Conservation (phyloP, 352 stramenopile species). For the Phytophthora podocarpi region DNA sequence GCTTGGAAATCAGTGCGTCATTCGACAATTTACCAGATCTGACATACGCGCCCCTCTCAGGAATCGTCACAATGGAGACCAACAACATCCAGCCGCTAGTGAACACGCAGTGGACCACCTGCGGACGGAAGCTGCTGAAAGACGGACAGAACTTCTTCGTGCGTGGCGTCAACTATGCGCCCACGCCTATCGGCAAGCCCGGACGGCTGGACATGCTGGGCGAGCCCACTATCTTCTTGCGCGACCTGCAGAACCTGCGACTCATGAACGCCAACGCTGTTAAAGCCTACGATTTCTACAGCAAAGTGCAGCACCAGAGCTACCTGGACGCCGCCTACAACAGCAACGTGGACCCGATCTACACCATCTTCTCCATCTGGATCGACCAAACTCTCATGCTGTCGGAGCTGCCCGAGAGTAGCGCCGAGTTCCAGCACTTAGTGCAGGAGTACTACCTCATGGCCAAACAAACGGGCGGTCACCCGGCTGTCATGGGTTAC, state of each 20-base stretch:
- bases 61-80: conserved; percentile 9
- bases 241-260: conserved; percentile 70
- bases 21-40: conserved; percentile 17
- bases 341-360: conserved; percentile 55
- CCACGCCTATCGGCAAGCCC: conserved; percentile 61
- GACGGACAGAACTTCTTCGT: conserved; percentile 69
- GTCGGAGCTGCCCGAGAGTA: conserved; percentile 24
- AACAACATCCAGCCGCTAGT: neutral
- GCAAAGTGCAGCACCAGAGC: conserved; percentile 45
- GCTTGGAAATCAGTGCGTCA: conserved; percentile 23
- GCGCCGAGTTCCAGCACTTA: conserved; percentile 48
- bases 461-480: conserved; percentile 51
- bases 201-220: conserved; percentile 63
- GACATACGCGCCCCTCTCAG: neutral
- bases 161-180: conserved; percentile 75
- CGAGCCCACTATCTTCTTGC: conserved; percentile 56
- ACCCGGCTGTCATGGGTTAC: conserved; percentile 72
- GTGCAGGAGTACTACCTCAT: conserved; percentile 67
- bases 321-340: conserved; percentile 75
- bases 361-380: conserved; percentile 79
- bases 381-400: conserved; percentile 68
- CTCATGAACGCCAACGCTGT: conserved; percentile 76
- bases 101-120: conserved; percentile 69
- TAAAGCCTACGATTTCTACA: conserved; percentile 79
- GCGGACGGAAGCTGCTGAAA: conserved; percentile 65